phyloP scores from a whole-genome alignment of 2,329 filamentous ascomycete genomes.

The Cercospora canescens region DNA sequence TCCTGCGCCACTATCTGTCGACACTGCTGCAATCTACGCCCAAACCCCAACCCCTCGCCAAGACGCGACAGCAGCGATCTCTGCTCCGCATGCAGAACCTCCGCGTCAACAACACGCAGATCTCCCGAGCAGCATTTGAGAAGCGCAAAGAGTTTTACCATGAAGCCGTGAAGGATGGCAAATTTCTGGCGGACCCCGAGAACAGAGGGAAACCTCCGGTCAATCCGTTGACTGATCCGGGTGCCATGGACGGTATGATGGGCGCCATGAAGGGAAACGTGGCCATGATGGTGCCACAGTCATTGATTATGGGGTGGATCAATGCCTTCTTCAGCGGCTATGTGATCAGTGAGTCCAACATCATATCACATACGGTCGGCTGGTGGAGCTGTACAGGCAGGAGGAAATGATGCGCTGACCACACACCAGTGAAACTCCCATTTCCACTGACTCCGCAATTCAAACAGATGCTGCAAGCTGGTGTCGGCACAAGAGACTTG shows the following conservation, averaged over 20 bases:
- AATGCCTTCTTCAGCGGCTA: conserved; percentile 99
- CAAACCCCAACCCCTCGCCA: conserved; percentile 73
- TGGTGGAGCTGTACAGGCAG: not conserved
- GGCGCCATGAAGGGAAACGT: conserved; percentile 99
- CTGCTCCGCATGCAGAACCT: conserved; percentile 83
- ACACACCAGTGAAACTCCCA: conserved; percentile 77
- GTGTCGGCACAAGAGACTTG: conserved; percentile 91
- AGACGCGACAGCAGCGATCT: conserved; percentile 80
- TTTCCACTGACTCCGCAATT: conserved; percentile 98
- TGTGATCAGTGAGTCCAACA: conserved; percentile 74
- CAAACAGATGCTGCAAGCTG: conserved; percentile 98
- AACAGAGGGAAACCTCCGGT: conserved; percentile 80
- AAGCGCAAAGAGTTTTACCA: conserved; percentile 78
- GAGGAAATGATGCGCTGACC: not conserved
- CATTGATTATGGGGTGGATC: conserved; percentile 99
- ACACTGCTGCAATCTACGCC: conserved; percentile 84
- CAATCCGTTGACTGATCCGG: conserved; percentile 94
- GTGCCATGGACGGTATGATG: conserved; percentile 99
- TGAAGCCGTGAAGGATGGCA: conserved; percentile 78
- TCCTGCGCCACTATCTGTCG: conserved; percentile 93
- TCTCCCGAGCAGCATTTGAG: conserved; percentile 77
- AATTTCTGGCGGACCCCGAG: conserved; percentile 87
- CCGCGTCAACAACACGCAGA: conserved; percentile 76
- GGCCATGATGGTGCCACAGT: conserved; percentile 99
- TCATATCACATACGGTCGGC: not conserved